phyloP scores from a whole-genome alignment of 2,329 filamentous ascomycete genomes.

The Monosporascus sp. region DNA sequence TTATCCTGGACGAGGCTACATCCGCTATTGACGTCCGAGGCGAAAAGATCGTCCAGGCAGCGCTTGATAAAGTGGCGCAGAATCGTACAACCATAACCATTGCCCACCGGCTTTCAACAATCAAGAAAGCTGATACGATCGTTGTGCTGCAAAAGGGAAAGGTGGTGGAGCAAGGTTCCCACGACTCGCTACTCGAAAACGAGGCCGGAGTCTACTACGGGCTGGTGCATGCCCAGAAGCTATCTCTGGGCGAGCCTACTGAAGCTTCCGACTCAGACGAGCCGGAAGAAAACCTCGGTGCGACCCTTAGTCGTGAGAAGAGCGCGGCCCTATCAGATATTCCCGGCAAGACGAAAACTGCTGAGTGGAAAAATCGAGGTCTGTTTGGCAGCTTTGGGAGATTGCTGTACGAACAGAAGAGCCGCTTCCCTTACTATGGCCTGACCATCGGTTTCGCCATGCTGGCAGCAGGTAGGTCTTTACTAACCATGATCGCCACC shows the following conservation, averaged over 20 bases:
- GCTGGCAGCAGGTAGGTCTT: conserved; percentile 27
- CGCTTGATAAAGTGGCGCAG: conserved; percentile 55
- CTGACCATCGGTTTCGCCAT: conserved; percentile 44
- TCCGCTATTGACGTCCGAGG: conserved; percentile 55
- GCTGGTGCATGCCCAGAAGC: conserved; percentile 59
- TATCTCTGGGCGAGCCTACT: conserved; percentile 46
- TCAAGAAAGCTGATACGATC: conserved; percentile 73
- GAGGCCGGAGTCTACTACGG: conserved; percentile 60
- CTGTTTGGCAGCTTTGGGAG: conserved; percentile 50
- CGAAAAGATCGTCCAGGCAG: conserved; percentile 58
- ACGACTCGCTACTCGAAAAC: conserved; percentile 61
- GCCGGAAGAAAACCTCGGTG: conserved; percentile 32
- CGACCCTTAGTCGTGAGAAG: conserved; percentile 38
- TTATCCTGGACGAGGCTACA: conserved; percentile 75
- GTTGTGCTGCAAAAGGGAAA: conserved; percentile 67
- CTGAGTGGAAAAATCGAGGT: conserved; percentile 31
- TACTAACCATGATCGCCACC: no score
- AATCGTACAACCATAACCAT: conserved; percentile 68
- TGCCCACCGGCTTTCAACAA: conserved; percentile 69
- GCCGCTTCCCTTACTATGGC: conserved; percentile 44
- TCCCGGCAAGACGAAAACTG: conserved; percentile 11
- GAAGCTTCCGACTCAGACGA: conserved; percentile 31
- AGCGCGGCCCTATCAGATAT: conserved; percentile 36
- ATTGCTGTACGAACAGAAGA: conserved; percentile 51
- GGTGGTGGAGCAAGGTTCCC: conserved; percentile 69